Conservation (phyloP, 2,329 filamentous ascomycete species). For the Hymenotorrendiella dingleyae region DNA sequence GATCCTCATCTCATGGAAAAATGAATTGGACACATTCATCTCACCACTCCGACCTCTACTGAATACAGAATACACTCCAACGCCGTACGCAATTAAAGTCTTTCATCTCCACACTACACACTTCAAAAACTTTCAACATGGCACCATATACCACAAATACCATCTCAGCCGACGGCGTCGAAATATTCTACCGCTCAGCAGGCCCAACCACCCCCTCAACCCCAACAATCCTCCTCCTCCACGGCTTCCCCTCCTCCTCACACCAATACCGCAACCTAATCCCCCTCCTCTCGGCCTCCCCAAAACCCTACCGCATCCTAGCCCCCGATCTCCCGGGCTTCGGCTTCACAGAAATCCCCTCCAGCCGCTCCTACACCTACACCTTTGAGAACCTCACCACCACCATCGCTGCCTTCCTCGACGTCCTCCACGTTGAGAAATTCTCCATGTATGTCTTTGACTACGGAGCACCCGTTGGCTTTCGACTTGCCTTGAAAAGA, state of each 20-base stretch:
- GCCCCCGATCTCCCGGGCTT: constrained; percentile 56
- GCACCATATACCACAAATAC: constrained; percentile 10
- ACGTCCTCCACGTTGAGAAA: constrained; percentile 38
- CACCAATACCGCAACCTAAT: constrained; percentile 41
- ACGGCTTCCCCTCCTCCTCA: constrained; percentile 41
- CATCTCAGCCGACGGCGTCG: constrained; percentile 31
- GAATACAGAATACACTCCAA: too few species aligned
- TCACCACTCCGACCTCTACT: too few species aligned
- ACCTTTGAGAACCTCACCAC: constrained; percentile 47
- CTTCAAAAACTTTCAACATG: constrained; percentile 9
- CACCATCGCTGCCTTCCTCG: constrained; percentile 44
- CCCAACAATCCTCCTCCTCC: constrained; percentile 38
- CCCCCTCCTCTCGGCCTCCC: constrained; percentile 30
- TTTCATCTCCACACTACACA: too few species aligned
- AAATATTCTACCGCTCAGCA: constrained; percentile 38
- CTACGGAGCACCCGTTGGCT: constrained; percentile 52
- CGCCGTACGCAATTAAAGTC: too few species aligned
- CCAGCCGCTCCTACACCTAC: constrained; percentile 45
- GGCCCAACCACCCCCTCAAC: constrained; percentile 17
- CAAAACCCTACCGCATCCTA: constrained; percentile 42
- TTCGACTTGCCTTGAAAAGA: constrained; percentile 46
- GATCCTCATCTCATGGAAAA: too few species aligned
- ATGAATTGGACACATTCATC: too few species aligned
- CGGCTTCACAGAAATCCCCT: constrained; percentile 47
- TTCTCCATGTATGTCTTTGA: constrained; percentile 57